Base-by-base conservation (phyloP, 2,329 filamentous ascomycete genomes). In the Monilinia aucupariae region DNA sequence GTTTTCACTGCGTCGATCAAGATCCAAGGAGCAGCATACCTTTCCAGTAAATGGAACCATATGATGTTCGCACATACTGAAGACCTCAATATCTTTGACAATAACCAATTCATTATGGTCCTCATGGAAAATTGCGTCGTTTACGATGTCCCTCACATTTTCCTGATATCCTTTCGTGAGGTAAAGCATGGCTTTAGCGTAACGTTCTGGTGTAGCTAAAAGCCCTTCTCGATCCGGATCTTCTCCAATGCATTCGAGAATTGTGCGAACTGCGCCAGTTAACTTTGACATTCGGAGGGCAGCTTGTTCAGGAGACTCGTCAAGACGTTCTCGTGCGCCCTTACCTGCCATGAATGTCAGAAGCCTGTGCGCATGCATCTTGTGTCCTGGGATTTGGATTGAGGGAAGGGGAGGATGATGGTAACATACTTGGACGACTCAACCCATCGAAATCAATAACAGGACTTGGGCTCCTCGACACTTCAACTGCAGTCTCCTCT, bases 131-230 rank as follows among this genome's bases (percentile, higher is more conserved):
- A 97, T 90, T 22, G 94, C 94, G 62, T 88, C 85, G 75, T 97
- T 97, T 66, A 97, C 90, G 68, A 97, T 89, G 74, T 96, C 90
- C 66, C 86, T 82, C 61, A 97, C 85, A 72, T 97, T 97, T 79
- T 96, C 87, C 78, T 97, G 92, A 75, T 99, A 99, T 50, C 94
- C 94, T 75, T 96, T 92, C 7, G 94, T 99, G 76, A 99, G 92
- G 80, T 89, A 96, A 67, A 97, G 85, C 84, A 99, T 87, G 17
- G 94, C 94, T 77, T 96, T 94, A 53, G 94, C 93, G 75, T 97
- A 99, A 66, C 94, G 84, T 72, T 89, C 85, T 0, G 94, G 94
- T 0, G 86, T 89, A 48, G 80, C 85, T 20, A 87, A 78, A 48
- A 89, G 76, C 49, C 86, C 86, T 66, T 86, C 83, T 39, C 86